Evolutionary conservation across 257 asterid genomes (phyloP), one percentile per base, ranked within the genome.

Genomic region (Przewalskia tangutica): DNA sequence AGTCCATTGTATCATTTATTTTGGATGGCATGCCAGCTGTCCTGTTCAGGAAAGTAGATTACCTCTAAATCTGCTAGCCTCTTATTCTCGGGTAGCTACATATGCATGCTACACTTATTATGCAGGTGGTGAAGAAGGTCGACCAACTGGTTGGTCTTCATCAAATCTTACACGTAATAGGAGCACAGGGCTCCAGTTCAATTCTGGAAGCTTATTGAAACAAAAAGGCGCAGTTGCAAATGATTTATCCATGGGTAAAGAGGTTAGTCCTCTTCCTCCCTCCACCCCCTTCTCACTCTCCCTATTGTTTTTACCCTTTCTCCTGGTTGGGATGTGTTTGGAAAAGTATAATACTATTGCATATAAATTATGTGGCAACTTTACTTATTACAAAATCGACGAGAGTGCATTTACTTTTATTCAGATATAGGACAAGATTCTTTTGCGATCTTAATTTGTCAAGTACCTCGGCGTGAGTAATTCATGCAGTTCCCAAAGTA

Each of bases 91-190:
- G 32, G 17, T 48, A 10, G 56, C 8, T n/a, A 42, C n/a, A 84
- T 40, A 59, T 7, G 18, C 36, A 63, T 50, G 46, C 17, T 36
- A 13, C 81, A 46, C 46, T 81, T 86, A 50, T 77, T 71, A 10
- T 82, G 60, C 90, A 95, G 97, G 97, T 82, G 92, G 86, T 73
- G 98, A 92, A 56, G 97, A 89, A 65, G 90, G 91, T 67, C 89
- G 81, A 78, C 86, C 89, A 12, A 77, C 87, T 58, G 92, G 88
- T 46, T 86, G 87, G 83, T 84, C 90, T 64, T 68, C 87, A 7
- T 89, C 88, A 55, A 89, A 88, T 87, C 87, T 87, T 34, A 68
- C 82, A 81, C 92, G 88, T 51, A 83, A 85, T 84, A 86, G 88
- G 85, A 90, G 84, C 82, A 36, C 86, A 5, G 90, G 82, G 79